phyloP scores from a whole-genome alignment of 805 yeast genomes.

The Vanderwaltozyma verrucispora region DNA sequence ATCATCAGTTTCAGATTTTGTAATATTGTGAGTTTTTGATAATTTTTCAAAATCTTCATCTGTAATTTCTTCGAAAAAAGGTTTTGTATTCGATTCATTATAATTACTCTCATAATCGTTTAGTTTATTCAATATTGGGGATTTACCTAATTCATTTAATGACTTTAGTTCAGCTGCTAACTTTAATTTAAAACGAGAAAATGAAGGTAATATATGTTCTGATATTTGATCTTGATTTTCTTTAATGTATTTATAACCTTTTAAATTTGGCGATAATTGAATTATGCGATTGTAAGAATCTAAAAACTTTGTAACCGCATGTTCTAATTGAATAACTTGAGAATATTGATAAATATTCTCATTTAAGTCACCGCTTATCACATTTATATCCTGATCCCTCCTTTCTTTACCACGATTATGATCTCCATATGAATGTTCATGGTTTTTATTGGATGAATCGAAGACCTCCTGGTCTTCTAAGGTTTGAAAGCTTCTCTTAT shows the following conservation, averaged over 20 bases:
- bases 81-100: slow-evolving; percentile 8
- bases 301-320: slow-evolving; percentile 43
- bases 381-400: background rate
- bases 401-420: background rate
- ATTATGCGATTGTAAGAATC: slow-evolving; percentile 41
- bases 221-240: slow-evolving; percentile 24
- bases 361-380: no score
- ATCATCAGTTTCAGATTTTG: slow-evolving; percentile 1
- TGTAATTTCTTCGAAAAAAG: slow-evolving; percentile 13
- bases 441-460: background rate
- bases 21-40: slow-evolving; percentile 5
- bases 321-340: slow-evolving; percentile 35
- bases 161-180: slow-evolving; percentile 53
- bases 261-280: slow-evolving; percentile 45
- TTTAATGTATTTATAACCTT: slow-evolving; percentile 31
- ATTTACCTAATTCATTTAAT: slow-evolving; percentile 36
- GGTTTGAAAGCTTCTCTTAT: background rate
- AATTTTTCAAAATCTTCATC: slow-evolving; percentile 11
- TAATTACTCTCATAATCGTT: slow-evolving; percentile 30
- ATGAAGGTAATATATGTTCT: slow-evolving; percentile 38
- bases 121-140: slow-evolving; percentile 49
- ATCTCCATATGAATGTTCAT: background rate
- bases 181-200: slow-evolving; percentile 44
- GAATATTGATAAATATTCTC: slow-evolving; percentile 12
- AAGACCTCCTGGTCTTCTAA: slow-evolving; percentile 1